These are phyloP conservation scores for Helichrysum umbraculigerum DNA, from an alignment of 129 eudicot genomes.

Conservation along the genomic window DNA sequence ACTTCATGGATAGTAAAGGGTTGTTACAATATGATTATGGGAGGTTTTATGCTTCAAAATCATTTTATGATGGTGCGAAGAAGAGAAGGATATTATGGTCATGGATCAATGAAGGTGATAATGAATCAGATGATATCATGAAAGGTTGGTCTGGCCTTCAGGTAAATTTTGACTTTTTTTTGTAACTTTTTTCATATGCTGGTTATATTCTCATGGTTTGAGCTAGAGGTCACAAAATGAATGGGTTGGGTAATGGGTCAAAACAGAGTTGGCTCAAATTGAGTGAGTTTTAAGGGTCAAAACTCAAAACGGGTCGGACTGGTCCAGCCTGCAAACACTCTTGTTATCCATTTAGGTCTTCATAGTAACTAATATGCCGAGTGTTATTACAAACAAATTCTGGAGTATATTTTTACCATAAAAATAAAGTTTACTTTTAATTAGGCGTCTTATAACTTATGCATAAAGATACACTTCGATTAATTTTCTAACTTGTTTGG, in stretches of 20 bases:
- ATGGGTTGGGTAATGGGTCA: not conserved
- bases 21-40: slow-evolving; percentile 69
- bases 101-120: slow-evolving; percentile 61
- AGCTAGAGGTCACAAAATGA: not conserved
- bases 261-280: not conserved
- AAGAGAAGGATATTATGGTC: slow-evolving; percentile 62
- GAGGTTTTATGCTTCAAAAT: slow-evolving; percentile 63
- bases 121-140: slow-evolving; percentile 36
- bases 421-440: too few species aligned
- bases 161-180: slow-evolving; percentile 31
- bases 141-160: slow-evolving; percentile 76
- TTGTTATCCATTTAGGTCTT: too few species aligned
- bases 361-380: too few species aligned
- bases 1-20: slow-evolving; percentile 36
- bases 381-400: too few species aligned
- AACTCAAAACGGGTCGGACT: too few species aligned
- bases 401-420: too few species aligned
- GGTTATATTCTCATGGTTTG: not conserved
- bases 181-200: not conserved
- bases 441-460: too few species aligned
- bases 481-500: too few species aligned
- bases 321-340: too few species aligned
- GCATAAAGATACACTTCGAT: too few species aligned
- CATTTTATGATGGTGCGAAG: slow-evolving; percentile 49
- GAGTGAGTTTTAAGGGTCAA: too few species aligned